Percentiles rank a stretch among this genome's conserved stretches.
These are phyloP conservation scores for Cutaneotrichosporon curvatum DNA, from an alignment of 1,284 basidiomycete genomes.

Conservation along the genomic window DNA sequence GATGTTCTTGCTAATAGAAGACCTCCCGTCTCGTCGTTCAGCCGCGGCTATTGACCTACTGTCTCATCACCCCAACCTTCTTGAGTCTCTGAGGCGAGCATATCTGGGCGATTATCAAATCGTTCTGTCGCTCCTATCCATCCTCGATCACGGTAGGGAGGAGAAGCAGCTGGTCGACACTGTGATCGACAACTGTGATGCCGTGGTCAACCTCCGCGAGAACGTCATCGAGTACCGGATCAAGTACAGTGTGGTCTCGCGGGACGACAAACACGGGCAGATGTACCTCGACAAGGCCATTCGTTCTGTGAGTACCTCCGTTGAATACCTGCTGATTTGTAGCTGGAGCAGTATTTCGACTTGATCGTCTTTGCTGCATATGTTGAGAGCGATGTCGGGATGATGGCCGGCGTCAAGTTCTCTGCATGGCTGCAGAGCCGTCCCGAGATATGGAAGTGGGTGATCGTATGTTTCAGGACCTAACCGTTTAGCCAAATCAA, in stretches of 20 bases:
- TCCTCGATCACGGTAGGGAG: constrained; percentile 71
- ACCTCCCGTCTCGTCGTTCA: constrained; percentile 43
- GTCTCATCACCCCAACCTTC: constrained; percentile 65
- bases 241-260: constrained; percentile 71
- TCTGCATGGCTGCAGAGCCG: constrained; percentile 74
- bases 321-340: constrained; percentile 2
- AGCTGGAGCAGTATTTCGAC: constrained; percentile 69
- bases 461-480: constrained; percentile 10
- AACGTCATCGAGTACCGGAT: constrained; percentile 76
- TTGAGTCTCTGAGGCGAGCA: constrained; percentile 78
- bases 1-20: constrained; percentile 15
- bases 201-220: constrained; percentile 82
- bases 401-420: constrained; percentile 65
- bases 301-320: constrained; percentile 34
- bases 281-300: constrained; percentile 46
- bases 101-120: constrained; percentile 84
- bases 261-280: constrained; percentile 55
- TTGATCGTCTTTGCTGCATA: constrained; percentile 91
- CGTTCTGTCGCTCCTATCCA: constrained; percentile 80
- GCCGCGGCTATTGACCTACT: constrained; percentile 74
- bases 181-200: constrained; percentile 82
- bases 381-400: constrained; percentile 61
- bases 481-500: constrained; percentile 63
- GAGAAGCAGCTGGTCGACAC: constrained; percentile 80
- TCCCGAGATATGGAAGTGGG: constrained; percentile 90